A percentile compares a stretch with the other conserved stretches of the same genome.
Conservation (phyloP, 768 basidiomycete species). For the Lepiota venenata region DNA sequence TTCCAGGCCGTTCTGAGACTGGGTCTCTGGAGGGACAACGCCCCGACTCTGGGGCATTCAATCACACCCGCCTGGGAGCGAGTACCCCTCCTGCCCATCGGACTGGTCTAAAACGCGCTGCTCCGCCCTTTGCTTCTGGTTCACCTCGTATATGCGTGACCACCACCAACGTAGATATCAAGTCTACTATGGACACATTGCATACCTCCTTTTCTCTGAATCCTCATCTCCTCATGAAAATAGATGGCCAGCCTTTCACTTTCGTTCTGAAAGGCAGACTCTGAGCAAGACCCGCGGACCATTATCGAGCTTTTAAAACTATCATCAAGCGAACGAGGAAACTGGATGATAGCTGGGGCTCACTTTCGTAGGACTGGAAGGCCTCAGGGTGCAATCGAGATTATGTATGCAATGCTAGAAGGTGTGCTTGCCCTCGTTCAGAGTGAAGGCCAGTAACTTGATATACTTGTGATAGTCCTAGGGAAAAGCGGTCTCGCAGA, state of each 20-base stretch:
- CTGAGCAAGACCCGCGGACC: constrained; percentile 39
- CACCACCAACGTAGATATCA: not conserved
- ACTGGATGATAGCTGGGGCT: constrained; percentile 54
- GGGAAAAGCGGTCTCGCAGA: constrained; percentile 30
- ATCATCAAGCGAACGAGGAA: constrained; percentile 43
- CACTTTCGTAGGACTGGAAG: constrained; percentile 50
- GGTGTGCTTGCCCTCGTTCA: constrained; percentile 27
- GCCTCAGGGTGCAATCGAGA: constrained; percentile 37
- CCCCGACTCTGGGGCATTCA: not conserved
- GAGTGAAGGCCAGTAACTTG: not conserved
- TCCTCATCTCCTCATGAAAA: constrained; percentile 27
- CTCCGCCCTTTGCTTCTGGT: not conserved
- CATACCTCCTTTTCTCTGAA: constrained; percentile 19
- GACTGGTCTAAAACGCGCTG: not conserved
- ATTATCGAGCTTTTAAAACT: constrained; percentile 45
- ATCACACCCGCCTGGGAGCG: not conserved
- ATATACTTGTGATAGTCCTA: constrained; percentile 32
- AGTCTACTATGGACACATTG: constrained; percentile 10
- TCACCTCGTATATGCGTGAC: constrained; percentile 2
- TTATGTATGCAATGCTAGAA: constrained; percentile 44
- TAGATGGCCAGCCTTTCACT: constrained; percentile 36
- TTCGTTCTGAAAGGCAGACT: constrained; percentile 36
- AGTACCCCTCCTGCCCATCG: not conserved
- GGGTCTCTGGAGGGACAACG: too few species aligned
- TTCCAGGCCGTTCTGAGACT: not conserved